Evolutionary conservation across 1,284 basidiomycete genomes (phyloP).

Genomic region (Moniliella sp.): DNA sequence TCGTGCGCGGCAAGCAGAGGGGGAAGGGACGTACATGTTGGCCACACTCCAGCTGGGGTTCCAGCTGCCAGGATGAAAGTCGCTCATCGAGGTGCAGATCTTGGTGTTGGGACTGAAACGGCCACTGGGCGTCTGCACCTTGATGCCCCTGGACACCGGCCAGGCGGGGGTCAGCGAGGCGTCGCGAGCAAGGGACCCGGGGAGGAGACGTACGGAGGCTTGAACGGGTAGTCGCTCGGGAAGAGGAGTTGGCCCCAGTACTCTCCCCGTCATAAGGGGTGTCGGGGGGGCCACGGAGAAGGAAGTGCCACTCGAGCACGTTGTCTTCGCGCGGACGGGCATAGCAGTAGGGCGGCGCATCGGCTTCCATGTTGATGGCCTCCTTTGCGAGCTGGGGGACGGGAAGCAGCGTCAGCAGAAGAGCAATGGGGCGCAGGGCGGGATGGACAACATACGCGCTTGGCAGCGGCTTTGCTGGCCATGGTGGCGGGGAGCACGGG

Average conservation of each 20-base stretch:
- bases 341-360: conserved; percentile 80
- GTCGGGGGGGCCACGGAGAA: conserved; percentile 64
- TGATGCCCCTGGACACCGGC: conserved; percentile 47
- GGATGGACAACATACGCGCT: conserved; percentile 1
- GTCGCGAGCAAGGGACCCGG: not conserved
- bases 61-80: conserved; percentile 65
- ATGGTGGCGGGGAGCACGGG: not conserved
- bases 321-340: conserved; percentile 86
- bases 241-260: conserved; percentile 46
- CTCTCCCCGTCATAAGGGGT: conserved; percentile 78
- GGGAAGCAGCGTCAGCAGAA: not conserved
- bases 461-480: conserved; percentile 2
- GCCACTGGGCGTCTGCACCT: conserved; percentile 85
- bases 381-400: conserved; percentile 54
- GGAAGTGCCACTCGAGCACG: conserved; percentile 42
- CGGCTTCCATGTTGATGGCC: conserved; percentile 72
- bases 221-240: conserved; percentile 50
- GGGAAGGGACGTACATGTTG: conserved; percentile 45
- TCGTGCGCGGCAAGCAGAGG: conserved; percentile 2
- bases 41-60: conserved; percentile 81
- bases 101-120: conserved; percentile 78
- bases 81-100: conserved; percentile 41
- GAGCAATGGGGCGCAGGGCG: not conserved
- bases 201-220: conserved; percentile 37
- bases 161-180: not conserved